Percentiles rank a stretch among this genome's conserved stretches.
These are phyloP conservation scores for Verticillium alfalfae DNA, from an alignment of 2,329 filamentous ascomycete genomes.

Conservation along the genomic window DNA sequence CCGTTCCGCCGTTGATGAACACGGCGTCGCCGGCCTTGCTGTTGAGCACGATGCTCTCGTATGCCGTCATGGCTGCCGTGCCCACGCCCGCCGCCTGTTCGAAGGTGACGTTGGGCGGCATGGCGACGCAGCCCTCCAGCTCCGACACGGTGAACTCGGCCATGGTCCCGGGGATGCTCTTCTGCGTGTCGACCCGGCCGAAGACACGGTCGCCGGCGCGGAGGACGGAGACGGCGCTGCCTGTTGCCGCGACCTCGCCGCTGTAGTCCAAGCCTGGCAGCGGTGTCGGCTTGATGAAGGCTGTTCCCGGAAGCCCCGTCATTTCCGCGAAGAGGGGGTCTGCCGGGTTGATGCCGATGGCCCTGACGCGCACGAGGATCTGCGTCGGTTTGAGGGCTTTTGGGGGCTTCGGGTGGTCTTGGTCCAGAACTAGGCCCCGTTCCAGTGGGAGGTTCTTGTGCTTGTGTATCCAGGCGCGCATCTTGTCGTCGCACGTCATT, in stretches of 20 bases:
- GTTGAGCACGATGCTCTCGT: slow-evolving; percentile 39
- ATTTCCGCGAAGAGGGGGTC: slow-evolving; percentile 42
- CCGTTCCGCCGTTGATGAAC: slow-evolving; percentile 61
- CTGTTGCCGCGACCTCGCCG: slow-evolving; percentile 36
- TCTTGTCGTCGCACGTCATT: not conserved
- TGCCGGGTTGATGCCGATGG: slow-evolving; percentile 39
- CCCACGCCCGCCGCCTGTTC: slow-evolving; percentile 36
- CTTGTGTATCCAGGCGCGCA: not conserved
- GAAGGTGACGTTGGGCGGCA: slow-evolving; percentile 31
- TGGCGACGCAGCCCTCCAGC: slow-evolving; percentile 22
- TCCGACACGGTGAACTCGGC: slow-evolving; percentile 32
- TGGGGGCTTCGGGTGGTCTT: slow-evolving; percentile 14
- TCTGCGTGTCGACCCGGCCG: slow-evolving; percentile 25
- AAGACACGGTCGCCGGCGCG: slow-evolving; percentile 36
- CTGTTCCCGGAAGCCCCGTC: slow-evolving; percentile 24
- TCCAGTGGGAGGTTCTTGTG: slow-evolving; percentile 1
- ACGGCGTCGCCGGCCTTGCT: slow-evolving; percentile 48
- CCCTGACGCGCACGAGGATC: slow-evolving; percentile 35
- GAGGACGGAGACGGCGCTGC: slow-evolving; percentile 16
- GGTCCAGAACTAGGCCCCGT: slow-evolving; percentile 20
- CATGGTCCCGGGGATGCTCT: slow-evolving; percentile 31
- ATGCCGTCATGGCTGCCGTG: slow-evolving; percentile 41
- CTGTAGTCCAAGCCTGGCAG: slow-evolving; percentile 46
- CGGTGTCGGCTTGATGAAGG: slow-evolving; percentile 30
- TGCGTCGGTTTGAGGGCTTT: slow-evolving; percentile 18